Base-by-base conservation (phyloP, 2,329 filamentous ascomycete species). In the Plenodomus tracheiphilus region DNA sequence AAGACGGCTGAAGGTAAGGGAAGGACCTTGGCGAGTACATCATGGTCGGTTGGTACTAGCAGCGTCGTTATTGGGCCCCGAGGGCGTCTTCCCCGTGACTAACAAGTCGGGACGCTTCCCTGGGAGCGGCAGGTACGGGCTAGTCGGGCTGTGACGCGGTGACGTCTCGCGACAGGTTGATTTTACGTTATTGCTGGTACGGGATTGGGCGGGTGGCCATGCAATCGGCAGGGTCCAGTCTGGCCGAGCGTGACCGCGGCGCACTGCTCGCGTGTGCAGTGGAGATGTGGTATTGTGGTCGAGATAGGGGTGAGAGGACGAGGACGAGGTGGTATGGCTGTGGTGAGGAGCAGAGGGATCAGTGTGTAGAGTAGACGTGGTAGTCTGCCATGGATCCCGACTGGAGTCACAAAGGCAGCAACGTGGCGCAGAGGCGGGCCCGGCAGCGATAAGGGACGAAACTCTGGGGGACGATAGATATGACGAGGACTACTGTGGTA, bases 1-100 rank as follows among this genome's bases (percentile, higher is more conserved):
- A 61, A 39, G 66, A 60, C 37, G 56, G 62, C n/a, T 68, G 65
- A 28, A 68, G 59, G 62, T 75, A 76, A 46, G 71, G 69, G 62
- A 73, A 78, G 50, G 74, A 74, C 58, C 74, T 71, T 61, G 76
- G 74, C 61, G 77, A 75, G 46, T 59, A 59, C 65, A 78, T 73
- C 74, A 77, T 77, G 39, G 43, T 47, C 16, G 36, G 41, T 58
- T 58, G 51, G 42, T 51, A 60, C 28, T 32, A 32, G 28, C 28
- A 32, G 28, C 28, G 28, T 11, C 28, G 28, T 32, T 32, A 15
- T 32, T 32, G 51, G 41, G 51, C 55, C 56, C 50, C 59, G 59
- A 55, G 56, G 56, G 58, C 49, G 53, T 54, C 54, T 56, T 42
- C 51, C 58, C 56, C 58, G 64, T 65, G 62, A 68, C 64, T 58